Percentiles rank a stretch among this genome's conserved stretches.
phyloP scores from a whole-genome alignment of 805 yeast species.

The Metschnikowia vanudenii region DNA sequence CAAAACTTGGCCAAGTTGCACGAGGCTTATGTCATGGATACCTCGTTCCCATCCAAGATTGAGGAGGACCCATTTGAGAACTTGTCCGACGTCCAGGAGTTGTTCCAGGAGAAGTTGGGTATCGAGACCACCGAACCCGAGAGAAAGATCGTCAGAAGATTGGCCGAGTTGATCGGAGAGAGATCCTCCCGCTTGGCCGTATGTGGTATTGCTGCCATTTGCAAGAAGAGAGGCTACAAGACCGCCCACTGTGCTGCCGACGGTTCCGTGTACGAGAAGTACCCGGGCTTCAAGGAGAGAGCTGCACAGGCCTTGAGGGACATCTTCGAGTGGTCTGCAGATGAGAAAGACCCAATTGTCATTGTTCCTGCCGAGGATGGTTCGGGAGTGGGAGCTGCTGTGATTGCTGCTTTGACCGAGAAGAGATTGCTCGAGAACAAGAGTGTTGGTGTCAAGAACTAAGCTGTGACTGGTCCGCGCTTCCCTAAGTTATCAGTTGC shows the following conservation, averaged over 20 bases:
- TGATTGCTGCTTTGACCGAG: slow-evolving; percentile 92
- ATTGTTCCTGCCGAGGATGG: slow-evolving; percentile 97
- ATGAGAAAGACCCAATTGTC: slow-evolving; percentile 72
- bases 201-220: slow-evolving; percentile 94
- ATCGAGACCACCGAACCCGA: slow-evolving; percentile 72
- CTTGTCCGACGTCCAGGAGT: slow-evolving; percentile 66
- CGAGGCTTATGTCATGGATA: slow-evolving; percentile 73
- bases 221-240: slow-evolving; percentile 75
- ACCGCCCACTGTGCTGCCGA: slow-evolving; percentile 93
- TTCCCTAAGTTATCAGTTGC: neutral
- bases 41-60: slow-evolving; percentile 81
- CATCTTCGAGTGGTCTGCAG: slow-evolving; percentile 72
- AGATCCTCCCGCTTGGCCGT: slow-evolving; percentile 90
- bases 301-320: slow-evolving; percentile 87
- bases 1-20: slow-evolving; percentile 67
- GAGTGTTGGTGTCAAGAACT: slow-evolving; percentile 52
- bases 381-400: slow-evolving; percentile 97
- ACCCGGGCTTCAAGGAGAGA: slow-evolving; percentile 87
- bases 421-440: slow-evolving; percentile 69
- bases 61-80: slow-evolving; percentile 90
- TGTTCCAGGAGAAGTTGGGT: slow-evolving; percentile 59
- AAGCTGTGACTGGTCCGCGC: neutral
- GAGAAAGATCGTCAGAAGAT: slow-evolving; percentile 75
- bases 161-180: slow-evolving; percentile 85
- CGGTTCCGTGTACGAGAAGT: slow-evolving; percentile 92